Conservation (phyloP, 371 early-diverging fungal species). For the Apophysomyces sp. region DNA sequence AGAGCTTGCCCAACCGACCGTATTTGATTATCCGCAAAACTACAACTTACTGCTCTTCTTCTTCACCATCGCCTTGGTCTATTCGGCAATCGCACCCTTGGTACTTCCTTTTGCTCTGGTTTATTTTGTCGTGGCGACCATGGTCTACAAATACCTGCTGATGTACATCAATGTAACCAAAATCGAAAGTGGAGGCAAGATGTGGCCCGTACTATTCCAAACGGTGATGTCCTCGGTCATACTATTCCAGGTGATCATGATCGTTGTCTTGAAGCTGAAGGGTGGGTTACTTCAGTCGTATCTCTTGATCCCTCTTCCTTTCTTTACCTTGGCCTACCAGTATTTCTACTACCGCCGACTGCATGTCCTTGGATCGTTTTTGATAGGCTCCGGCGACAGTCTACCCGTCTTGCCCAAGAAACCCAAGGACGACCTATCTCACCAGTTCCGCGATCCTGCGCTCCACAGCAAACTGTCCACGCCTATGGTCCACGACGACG, state of each 20-base stretch:
- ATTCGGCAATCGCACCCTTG: slow-evolving; percentile 75
- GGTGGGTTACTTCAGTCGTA: slow-evolving; percentile 44
- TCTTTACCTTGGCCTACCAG: slow-evolving; percentile 60
- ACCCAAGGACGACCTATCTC: slow-evolving; percentile 12
- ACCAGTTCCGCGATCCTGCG: slow-evolving; percentile 47
- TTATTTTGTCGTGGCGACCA: slow-evolving; percentile 63
- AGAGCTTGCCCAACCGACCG: slow-evolving; percentile 65
- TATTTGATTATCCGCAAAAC: slow-evolving; percentile 68
- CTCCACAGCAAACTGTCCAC: slow-evolving; percentile 41
- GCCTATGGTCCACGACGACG: slow-evolving; percentile 54
- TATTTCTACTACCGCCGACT: slow-evolving; percentile 31
- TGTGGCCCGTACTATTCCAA: slow-evolving; percentile 76
- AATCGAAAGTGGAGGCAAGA: slow-evolving; percentile 71
- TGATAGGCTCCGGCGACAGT: slow-evolving; percentile 3
- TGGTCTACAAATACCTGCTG: slow-evolving; percentile 68
- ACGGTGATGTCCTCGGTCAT: slow-evolving; percentile 59
- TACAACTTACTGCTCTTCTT: slow-evolving; percentile 76
- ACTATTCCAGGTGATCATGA: slow-evolving; percentile 72
- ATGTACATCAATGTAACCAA: slow-evolving; percentile 62
- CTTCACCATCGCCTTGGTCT: slow-evolving; percentile 68
- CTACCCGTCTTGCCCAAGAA: neutral
- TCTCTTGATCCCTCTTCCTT: slow-evolving; percentile 60
- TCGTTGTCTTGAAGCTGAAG: slow-evolving; percentile 57
- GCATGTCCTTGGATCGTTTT: slow-evolving; percentile 8
- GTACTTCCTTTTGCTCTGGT: slow-evolving; percentile 65